Evolutionary conservation across 2,329 filamentous ascomycete genomes (phyloP), one percentile per base, ranked within the genome.

Genomic region (Aureobasidium mangrovei): DNA sequence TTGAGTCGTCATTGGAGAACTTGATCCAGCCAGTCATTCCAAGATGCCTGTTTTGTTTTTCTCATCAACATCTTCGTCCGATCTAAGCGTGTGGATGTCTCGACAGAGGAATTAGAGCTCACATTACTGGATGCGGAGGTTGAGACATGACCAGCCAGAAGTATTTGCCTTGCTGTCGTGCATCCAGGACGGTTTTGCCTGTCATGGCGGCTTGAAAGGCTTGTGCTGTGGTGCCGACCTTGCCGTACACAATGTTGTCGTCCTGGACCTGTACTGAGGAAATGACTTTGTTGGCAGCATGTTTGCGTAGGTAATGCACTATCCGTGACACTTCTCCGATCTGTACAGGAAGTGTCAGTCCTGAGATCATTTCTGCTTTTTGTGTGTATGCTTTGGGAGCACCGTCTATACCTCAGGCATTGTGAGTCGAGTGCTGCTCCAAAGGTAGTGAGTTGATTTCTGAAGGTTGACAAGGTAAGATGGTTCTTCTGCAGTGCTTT

Each of bases 161-260:
- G 67, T 97, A 97, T 78, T 97, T 98, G 7, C 93, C 93, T 67
- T 96, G 93, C 57, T 86, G 89, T 3, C 86, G 87, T 3, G 86
- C 87, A 53, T 77, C 79, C 39, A 79, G 62, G 32, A 86, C 82
- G 64, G 82, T 88, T 64, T 86, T 91, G 4, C 88, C 89, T 3
- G 77, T 77, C 64, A 96, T 75, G 1, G 85, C 83, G 53, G 81
- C 78, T 61, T 87, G 76, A 59, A 98, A 90, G 31, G 84, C 85
- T 0, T 80, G 69, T 0, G 85, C 88, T 18, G 80, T 88, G 0
- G 87, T 94, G 31, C 91, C 90, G 24, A 83, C 90, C 70, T 97
- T 96, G 61, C 91, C 90, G 69, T 91, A 98, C 4, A 98, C 79
- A 65, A 86, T 91, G 62, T 76, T 74, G 72, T 98, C 91, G 63